These are phyloP conservation scores for Aspergillus ostianus DNA, from an alignment of 495 filamentous ascomycete genomes.

Conservation along the genomic window DNA sequence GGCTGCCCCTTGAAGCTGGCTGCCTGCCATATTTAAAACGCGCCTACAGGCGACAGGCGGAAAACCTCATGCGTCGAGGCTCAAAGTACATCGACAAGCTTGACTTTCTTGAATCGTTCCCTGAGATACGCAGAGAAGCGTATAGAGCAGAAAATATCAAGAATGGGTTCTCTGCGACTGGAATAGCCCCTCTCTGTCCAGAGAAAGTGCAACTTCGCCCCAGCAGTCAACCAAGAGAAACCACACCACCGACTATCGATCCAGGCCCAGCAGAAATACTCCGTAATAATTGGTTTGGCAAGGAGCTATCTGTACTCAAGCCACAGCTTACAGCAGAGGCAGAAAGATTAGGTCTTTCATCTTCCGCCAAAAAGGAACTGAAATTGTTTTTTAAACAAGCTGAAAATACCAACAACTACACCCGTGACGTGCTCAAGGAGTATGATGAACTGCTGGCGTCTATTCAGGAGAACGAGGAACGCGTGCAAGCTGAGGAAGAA, in stretches of 20 bases:
- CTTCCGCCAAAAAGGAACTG: background rate
- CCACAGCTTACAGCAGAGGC: background rate
- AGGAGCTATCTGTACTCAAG: background rate
- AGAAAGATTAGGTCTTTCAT: background rate
- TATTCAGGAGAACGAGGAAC: background rate
- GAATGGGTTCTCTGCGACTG: slow-evolving; percentile 1
- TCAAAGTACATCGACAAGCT: slow-evolving; percentile 5
- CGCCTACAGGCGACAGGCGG: slow-evolving; percentile 3
- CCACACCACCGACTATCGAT: background rate
- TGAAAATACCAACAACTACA: background rate
- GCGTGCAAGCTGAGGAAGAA: slow-evolving; percentile 3
- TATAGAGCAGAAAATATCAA: slow-evolving; percentile 6
- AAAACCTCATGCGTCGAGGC: background rate
- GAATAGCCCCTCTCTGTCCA: background rate
- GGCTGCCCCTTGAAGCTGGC: slow-evolving; percentile 3
- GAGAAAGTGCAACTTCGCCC: slow-evolving; percentile 2
- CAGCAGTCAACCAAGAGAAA: background rate
- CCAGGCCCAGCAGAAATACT: background rate
- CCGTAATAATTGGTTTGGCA: background rate
- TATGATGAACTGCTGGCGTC: background rate
- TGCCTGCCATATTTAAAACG: background rate
- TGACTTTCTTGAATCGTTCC: slow-evolving; percentile 3
- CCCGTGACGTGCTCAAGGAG: background rate
- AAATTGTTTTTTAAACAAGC: background rate
- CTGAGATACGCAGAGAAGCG: slow-evolving; percentile 1